Percentiles rank a stretch among this genome's conserved stretches.
phyloP scores from a whole-genome alignment of 2,329 filamentous ascomycete genomes.

The Endothia cerciana region DNA sequence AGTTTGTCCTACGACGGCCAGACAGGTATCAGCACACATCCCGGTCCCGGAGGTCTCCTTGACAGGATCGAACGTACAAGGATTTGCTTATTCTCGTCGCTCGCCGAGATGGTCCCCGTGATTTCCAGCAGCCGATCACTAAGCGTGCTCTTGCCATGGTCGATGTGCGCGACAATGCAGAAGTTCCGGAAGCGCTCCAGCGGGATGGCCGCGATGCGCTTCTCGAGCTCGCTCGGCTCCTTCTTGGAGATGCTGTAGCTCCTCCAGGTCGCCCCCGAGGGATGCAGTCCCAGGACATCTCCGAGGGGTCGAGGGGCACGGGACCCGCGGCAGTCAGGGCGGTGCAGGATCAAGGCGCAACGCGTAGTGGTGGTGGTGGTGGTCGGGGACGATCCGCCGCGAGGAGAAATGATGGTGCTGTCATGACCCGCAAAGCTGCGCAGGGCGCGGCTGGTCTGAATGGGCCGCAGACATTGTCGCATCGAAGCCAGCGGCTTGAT shows the following conservation, averaged over 20 bases:
- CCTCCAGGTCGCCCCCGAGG: conserved; percentile 11
- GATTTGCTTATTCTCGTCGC: conserved; percentile 86
- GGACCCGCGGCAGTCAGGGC: neutral
- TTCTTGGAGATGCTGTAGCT: conserved; percentile 29
- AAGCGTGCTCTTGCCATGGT: conserved; percentile 97
- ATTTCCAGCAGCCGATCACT: conserved; percentile 90
- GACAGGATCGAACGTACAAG: conserved; percentile 48
- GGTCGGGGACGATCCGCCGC: neutral
- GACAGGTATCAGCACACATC: conserved; percentile 12
- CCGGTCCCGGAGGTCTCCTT: neutral
- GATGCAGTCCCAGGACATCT: neutral
- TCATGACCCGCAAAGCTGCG: conserved; percentile 27
- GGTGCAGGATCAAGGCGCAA: neutral
- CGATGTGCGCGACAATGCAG: conserved; percentile 97
- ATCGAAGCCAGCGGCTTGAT: conserved; percentile 36
- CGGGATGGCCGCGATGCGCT: conserved; percentile 73
- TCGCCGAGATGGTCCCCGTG: conserved; percentile 87
- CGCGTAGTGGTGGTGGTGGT: neutral
- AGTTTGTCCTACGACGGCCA: conserved; percentile 71
- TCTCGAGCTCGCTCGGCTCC: conserved; percentile 49
- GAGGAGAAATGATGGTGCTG: neutral
- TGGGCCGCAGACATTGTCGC: conserved; percentile 41
- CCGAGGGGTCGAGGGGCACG: no score
- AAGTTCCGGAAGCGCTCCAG: conserved; percentile 89
- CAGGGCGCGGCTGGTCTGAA: conserved; percentile 32